Percentiles rank a stretch among this genome's conserved stretches.
phyloP scores from a whole-genome alignment of 306 rosid species.

The Quercus agrifolia region DNA sequence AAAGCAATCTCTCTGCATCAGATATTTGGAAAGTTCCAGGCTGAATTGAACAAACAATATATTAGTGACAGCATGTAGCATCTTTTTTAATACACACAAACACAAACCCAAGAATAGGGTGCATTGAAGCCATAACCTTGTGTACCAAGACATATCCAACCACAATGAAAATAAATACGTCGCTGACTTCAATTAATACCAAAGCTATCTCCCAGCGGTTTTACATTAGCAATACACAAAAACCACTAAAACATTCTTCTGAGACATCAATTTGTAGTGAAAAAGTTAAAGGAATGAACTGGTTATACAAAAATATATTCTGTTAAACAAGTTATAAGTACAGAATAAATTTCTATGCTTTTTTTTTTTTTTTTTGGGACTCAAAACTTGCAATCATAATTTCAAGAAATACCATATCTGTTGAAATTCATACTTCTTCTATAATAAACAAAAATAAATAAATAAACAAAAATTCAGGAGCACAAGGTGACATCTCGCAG shows the following conservation, averaged over 20 bases:
- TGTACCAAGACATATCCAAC: background rate
- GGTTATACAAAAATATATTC: background rate
- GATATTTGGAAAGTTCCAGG: slow-evolving; percentile 49
- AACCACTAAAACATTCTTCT: background rate
- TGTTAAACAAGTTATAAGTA: background rate
- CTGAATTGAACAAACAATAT: slow-evolving; percentile 39
- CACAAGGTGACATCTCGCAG: background rate
- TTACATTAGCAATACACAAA: background rate
- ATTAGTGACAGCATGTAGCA: background rate
- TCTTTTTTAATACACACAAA: background rate
- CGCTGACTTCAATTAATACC: background rate
- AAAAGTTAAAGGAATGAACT: background rate
- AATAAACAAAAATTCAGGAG: too few species aligned
- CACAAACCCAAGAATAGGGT: background rate
- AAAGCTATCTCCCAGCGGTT: background rate
- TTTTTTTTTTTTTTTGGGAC: background rate
- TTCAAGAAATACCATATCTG: background rate
- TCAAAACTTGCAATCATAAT: background rate
- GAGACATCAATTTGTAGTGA: background rate
- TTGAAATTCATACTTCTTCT: too few species aligned
- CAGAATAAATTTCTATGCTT: background rate
- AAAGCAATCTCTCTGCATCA: slow-evolving; percentile 53
- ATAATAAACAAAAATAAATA: background rate
- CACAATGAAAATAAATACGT: background rate
- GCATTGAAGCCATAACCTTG: background rate